Conservation (phyloP, 257 asterid species). For the Solanum sparsipilum region DNA sequence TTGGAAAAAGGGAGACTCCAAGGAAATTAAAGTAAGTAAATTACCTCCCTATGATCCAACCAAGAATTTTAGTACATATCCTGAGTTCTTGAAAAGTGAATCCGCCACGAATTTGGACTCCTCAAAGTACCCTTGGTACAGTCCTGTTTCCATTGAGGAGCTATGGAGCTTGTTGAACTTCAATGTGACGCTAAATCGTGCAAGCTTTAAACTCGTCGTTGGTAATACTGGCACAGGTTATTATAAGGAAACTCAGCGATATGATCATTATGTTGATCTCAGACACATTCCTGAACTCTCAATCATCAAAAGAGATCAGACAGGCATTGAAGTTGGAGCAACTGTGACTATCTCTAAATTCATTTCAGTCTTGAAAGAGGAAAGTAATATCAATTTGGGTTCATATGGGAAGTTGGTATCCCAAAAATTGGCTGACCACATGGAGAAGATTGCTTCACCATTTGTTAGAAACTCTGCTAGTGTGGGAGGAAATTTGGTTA, state of each 20-base stretch:
- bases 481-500: conserved; percentile 61
- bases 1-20: conserved; percentile 38
- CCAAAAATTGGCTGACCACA: conserved; percentile 38
- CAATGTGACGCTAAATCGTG: conserved; percentile 10
- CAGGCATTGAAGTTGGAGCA: conserved; percentile 55
- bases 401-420: conserved; percentile 20
- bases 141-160: conserved; percentile 42
- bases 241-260: conserved; percentile 35
- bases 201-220: conserved; percentile 32
- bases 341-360: conserved; percentile 46
- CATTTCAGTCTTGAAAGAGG: conserved; percentile 28
- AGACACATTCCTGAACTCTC: conserved; percentile 51
- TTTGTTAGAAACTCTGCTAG: conserved; percentile 58
- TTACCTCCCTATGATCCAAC: conserved; percentile 37
- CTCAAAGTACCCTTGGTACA: conserved; percentile 41
- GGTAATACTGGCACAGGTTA: conserved; percentile 70
- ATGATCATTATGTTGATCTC: conserved; percentile 43
- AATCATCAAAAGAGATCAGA: conserved; percentile 14
- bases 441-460: conserved; percentile 54
- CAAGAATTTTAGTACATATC: conserved; percentile 15
- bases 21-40: conserved; percentile 14
- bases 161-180: conserved; percentile 32
- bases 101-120: conserved; percentile 22
- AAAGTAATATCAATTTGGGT: background rate
- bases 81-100: conserved; percentile 23